Evolutionary conservation across 2,329 filamentous ascomycete species (phyloP), one percentile per base, ranked within the genome.

Genomic region (Plectosphaerella cucumerina): DNA sequence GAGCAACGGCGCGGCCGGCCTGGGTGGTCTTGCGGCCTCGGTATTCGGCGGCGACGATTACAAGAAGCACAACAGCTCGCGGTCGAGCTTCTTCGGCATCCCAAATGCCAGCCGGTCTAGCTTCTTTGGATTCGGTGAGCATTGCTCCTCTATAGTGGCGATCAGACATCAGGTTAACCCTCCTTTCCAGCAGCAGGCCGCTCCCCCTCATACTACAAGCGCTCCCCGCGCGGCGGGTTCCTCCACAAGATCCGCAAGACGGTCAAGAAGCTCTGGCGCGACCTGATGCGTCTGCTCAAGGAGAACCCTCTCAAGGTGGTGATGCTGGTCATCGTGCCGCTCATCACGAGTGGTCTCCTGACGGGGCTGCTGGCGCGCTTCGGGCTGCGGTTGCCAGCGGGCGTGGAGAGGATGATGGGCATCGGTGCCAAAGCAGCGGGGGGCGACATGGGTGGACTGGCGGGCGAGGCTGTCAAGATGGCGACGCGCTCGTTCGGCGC

Each of bases 261-360:
- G 62, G 81, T 97, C 54, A 87, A 86, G 64, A 84, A 87, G 42
- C 81, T 96, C 55, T 73, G 96, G 51, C 87, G 87, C 62, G 86
- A 96, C 65, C 83, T 97, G 9, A 77, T 87, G 66, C 82, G 86
- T 66, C 96, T 93, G 71, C 87, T 89, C 61, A 87, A 89, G 65
- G 80, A 84, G 35, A 87, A 97, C 71, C 93, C 92, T 0, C 72
- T 90, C 64, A 95, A 95, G 72, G 89, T 96, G 45, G 89, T 97
- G 74, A 77, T 89, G 75, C 81, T 91, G 55, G 86, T 96, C 56
- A 80, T 97, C 61, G 84, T 97, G 80, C 93, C 93, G 10, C 78
- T 97, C 52, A 74, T 97, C 61, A 91, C 87, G 1, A 90, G 90
- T 48, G 93, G 93, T 31, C 87, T 89, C 23, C 71, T 97, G 58